A percentile compares a stretch with the other conserved stretches of the same genome.
phyloP scores from a whole-genome alignment of 129 eudicot species.

The Tagetes erecta region DNA sequence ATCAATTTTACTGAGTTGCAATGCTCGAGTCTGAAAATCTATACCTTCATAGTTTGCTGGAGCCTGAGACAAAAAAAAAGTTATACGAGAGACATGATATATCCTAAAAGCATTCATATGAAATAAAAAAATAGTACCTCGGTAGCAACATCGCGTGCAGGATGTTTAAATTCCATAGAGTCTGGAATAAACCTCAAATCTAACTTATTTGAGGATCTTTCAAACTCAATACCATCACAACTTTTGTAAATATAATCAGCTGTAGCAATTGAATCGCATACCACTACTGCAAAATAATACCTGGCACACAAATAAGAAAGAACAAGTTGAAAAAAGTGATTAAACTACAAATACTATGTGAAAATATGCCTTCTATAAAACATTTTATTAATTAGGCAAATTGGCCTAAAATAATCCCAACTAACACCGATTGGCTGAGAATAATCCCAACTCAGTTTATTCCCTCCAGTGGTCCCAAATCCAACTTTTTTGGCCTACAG shows the following conservation, averaged over 20 bases:
- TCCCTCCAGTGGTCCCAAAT: no score
- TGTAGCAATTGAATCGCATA: conserved; percentile 82
- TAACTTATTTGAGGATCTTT: conserved; percentile 78
- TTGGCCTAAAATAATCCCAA: no score
- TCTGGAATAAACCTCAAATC: conserved; percentile 96
- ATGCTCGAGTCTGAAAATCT: conserved; percentile 80
- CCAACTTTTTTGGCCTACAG: no score
- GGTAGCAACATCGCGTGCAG: conserved; percentile 88
- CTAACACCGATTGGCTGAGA: no score
- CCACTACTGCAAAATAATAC: conserved; percentile 92
- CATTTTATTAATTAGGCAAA: background rate
- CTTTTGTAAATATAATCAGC: conserved; percentile 83
- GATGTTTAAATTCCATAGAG: conserved; percentile 76
- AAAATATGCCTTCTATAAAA: background rate
- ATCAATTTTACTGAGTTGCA: conserved; percentile 73
- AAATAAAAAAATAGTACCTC: conserved; percentile 47
- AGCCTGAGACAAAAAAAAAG: conserved; percentile 43
- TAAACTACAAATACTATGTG: background rate
- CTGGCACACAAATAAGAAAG: conserved; percentile 36
- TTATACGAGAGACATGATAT: background rate
- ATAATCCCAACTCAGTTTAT: no score
- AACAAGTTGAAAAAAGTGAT: background rate
- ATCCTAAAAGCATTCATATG: conserved; percentile 2
- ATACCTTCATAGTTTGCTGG: conserved; percentile 76
- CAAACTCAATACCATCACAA: conserved; percentile 95